Conservation (phyloP, 2,329 filamentous ascomycete genomes). For the Ophiostoma novo-ulmi region DNA sequence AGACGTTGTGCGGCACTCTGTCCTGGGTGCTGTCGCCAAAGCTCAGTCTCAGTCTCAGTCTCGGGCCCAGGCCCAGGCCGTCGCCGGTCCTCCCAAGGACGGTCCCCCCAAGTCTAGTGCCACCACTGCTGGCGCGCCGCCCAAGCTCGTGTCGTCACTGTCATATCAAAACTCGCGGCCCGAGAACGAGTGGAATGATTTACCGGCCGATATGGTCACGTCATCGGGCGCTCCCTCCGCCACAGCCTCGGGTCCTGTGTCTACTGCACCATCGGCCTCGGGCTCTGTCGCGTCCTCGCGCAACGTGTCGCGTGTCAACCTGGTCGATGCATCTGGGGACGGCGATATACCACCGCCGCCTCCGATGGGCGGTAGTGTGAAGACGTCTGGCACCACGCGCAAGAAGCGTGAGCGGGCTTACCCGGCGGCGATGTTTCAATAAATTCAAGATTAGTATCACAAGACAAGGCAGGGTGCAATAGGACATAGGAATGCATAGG, state of each 20-base stretch:
- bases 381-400: slow-evolving; percentile 46
- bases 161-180: slow-evolving; percentile 58
- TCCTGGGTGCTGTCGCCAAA: neutral
- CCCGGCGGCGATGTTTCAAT: slow-evolving; percentile 55
- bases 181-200: slow-evolving; percentile 61
- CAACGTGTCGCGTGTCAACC: slow-evolving; percentile 22
- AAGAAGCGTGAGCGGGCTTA: slow-evolving; percentile 57
- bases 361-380: neutral
- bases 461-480: neutral
- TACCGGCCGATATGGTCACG: slow-evolving; percentile 55
- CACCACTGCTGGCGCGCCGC: neutral
- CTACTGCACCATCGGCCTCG: slow-evolving; percentile 15
- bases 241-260: slow-evolving; percentile 14
- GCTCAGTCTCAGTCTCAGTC: neutral
- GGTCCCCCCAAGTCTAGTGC: neutral
- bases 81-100: neutral
- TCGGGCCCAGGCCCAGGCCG: neutral
- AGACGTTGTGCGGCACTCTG: slow-evolving; percentile 32
- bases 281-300: slow-evolving; percentile 25
- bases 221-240: slow-evolving; percentile 17
- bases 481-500: neutral
- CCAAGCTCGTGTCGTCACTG: slow-evolving; percentile 28
- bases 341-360: slow-evolving; percentile 16
- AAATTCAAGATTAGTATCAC: neutral
- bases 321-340: slow-evolving; percentile 26